Evolutionary conservation across 176 grass and related monocot genomes (phyloP).

Genomic region (Chrysopogon serrulatus): DNA sequence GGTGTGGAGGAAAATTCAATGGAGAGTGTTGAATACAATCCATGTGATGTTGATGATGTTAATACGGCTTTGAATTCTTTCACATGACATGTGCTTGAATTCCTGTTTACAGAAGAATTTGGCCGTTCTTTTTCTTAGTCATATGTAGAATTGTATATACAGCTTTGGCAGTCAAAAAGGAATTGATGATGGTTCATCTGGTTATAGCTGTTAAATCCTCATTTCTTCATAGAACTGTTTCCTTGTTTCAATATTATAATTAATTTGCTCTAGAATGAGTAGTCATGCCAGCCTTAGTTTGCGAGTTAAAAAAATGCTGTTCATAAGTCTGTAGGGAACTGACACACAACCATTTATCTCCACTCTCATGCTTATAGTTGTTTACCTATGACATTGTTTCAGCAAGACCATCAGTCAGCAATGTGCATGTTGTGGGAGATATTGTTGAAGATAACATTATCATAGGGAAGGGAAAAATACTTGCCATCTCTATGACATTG

Average conservation of each 20-base stretch:
- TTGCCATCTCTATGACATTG: too few species aligned
- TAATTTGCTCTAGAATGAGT: slow-evolving; percentile 1
- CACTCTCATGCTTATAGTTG: slow-evolving; percentile 7
- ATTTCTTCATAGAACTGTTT: slow-evolving; percentile 11
- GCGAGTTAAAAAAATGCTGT: slow-evolving; percentile 10
- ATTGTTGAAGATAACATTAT: slow-evolving; percentile 72
- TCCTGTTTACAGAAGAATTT: not conserved
- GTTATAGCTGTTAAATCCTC: not conserved
- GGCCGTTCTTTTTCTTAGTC: not conserved
- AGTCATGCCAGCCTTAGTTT: slow-evolving; percentile 6
- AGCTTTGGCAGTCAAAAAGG: not conserved
- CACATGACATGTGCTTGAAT: not conserved
- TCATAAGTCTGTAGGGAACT: not conserved
- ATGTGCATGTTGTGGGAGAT: slow-evolving; percentile 76
- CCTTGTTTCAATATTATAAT: not conserved
- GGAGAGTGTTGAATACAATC: slow-evolving; percentile 96
- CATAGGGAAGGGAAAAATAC: slow-evolving; percentile 65
- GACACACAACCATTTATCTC: not conserved
- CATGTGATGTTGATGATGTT: slow-evolving; percentile 76
- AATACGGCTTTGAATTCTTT: slow-evolving; percentile 36
- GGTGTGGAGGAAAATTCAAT: slow-evolving; percentile 73
- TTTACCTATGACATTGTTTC: slow-evolving; percentile 42
- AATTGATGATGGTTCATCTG: slow-evolving; percentile 23
- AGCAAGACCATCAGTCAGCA: slow-evolving; percentile 88
- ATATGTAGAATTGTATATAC: not conserved